A percentile compares a stretch with the other conserved stretches of the same genome.
These are phyloP conservation scores for Phytophthora kernoviae DNA, from an alignment of 352 stramenopile species.

Conservation along the genomic window DNA sequence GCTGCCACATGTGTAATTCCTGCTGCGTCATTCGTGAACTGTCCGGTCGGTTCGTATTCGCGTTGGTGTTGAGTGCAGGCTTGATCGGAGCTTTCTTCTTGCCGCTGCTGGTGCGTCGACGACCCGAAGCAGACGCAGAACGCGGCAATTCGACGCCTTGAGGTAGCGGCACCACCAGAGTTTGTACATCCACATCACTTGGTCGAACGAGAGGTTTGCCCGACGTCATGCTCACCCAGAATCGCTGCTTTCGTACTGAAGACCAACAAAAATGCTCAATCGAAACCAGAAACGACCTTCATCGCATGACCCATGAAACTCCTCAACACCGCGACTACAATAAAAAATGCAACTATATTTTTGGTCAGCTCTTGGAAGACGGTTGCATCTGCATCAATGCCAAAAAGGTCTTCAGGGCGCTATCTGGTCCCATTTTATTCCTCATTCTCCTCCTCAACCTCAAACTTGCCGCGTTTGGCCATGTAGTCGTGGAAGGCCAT, in stretches of 20 bases:
- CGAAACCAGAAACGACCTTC: slow-evolving; percentile 1
- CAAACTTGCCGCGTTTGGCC: slow-evolving; percentile 69
- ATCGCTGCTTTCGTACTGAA: slow-evolving; percentile 17
- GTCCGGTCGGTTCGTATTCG: slow-evolving; percentile 54
- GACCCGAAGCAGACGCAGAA: slow-evolving; percentile 3
- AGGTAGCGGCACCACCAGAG: slow-evolving; percentile 30
- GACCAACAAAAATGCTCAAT: background rate
- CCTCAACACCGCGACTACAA: slow-evolving; percentile 1
- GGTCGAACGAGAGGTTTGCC: slow-evolving; percentile 32
- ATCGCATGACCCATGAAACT: background rate
- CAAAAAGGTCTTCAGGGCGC: slow-evolving; percentile 7
- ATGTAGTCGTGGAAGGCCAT: slow-evolving; percentile 91
- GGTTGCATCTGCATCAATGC: slow-evolving; percentile 7
- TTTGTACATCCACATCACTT: slow-evolving; percentile 36
- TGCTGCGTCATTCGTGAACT: slow-evolving; percentile 66
- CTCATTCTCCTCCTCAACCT: slow-evolving; percentile 38
- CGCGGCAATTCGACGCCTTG: slow-evolving; percentile 26
- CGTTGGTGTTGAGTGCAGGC: slow-evolving; percentile 4
- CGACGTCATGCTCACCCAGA: slow-evolving; percentile 25
- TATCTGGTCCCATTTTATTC: slow-evolving; percentile 14
- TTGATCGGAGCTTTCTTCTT: slow-evolving; percentile 16
- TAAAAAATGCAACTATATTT: background rate
- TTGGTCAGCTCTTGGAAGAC: background rate
- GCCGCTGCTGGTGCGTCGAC: slow-evolving; percentile 22
- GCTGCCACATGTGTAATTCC: slow-evolving; percentile 73